Evolutionary conservation across 2,329 filamentous ascomycete genomes (phyloP), one percentile per base, ranked within the genome.

Genomic region (Ascosphaera pollenicola): DNA sequence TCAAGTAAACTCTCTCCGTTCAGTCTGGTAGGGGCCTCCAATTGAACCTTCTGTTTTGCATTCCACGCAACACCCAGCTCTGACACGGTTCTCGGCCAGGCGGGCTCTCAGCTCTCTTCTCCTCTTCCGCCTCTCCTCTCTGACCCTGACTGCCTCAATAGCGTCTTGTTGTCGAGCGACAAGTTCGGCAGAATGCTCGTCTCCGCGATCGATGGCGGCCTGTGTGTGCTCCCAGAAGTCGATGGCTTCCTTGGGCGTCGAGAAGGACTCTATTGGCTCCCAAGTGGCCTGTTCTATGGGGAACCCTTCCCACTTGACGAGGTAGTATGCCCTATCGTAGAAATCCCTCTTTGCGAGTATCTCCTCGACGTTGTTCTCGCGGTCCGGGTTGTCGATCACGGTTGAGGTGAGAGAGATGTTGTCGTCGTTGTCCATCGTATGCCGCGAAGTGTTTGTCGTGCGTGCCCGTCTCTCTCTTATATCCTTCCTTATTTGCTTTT

Each of bases 251-350:
- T 58, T 47, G 18, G 51, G 48, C 32, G 48, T 44, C 18, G 46
- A 38, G 42, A 70, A 64, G 36, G 55, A 54, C 2, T 56, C 52
- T 15, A 47, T 49, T 1, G 65, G 63, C 44, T 72, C 65, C 66
- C 65, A 72, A 0, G 69, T 73, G 40, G 64, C 62, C 41, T 67
- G 53, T n/a, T 69, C 52, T 3, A 73, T 44, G 1, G 63, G 58
- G 48, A 75, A 84, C 2, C 60, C 65, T 18, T 61, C 58, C 78
- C 77, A 83, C 42, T 69, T 65, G 17, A 80, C 66, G 1, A 83
- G 62, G 49, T 72, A 82, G 17, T 48, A 53, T 13, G 50, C 48
- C 3, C 54, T 55, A 8, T 51, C 51, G 3, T 57, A 45, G 3
- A 49, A 40, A 7, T 52, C 43, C 17, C 46, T 55, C 47, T 74